These are phyloP conservation scores for Tremellales sp. DNA, from an alignment of 1,284 basidiomycete genomes.

Conservation along the genomic window DNA sequence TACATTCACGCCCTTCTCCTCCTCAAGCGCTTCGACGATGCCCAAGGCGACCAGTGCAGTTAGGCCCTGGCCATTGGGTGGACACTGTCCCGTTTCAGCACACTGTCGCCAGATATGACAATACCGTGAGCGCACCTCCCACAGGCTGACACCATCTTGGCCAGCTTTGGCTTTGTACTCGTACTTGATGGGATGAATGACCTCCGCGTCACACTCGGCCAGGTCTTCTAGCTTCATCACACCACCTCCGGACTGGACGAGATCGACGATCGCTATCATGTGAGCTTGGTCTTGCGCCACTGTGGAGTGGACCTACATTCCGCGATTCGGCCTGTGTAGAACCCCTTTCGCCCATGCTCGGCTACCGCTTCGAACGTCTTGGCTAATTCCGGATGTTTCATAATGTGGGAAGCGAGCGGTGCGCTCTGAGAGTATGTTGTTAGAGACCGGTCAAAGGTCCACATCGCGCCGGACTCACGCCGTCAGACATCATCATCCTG, in stretches of 20 bases:
- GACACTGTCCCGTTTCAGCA: conserved; percentile 61
- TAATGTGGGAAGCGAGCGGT: conserved; percentile 65
- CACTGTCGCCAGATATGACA: background rate
- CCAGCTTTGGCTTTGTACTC: conserved; percentile 61
- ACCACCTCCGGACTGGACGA: conserved; percentile 72
- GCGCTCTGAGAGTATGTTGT: conserved; percentile 24
- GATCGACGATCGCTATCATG: conserved; percentile 74
- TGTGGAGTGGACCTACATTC: conserved; percentile 51
- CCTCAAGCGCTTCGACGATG: conserved; percentile 80
- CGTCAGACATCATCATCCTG: conserved; percentile 46
- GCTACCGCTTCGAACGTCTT: conserved; percentile 76
- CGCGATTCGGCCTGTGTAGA: conserved; percentile 85
- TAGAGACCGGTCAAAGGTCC: conserved; percentile 2
- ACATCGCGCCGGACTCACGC: conserved; percentile 18
- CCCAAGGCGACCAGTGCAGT: conserved; percentile 88
- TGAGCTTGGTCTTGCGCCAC: conserved; percentile 49
- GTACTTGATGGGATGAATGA: conserved; percentile 86
- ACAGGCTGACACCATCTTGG: conserved; percentile 67
- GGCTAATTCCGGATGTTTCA: conserved; percentile 73
- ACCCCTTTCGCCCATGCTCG: conserved; percentile 78
- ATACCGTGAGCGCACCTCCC: conserved; percentile 72
- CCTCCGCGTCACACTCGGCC: conserved; percentile 67
- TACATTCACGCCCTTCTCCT: conserved; percentile 64
- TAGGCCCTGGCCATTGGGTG: conserved; percentile 94
- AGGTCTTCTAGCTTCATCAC: conserved; percentile 87